Conservation (phyloP, 2,329 filamentous ascomycete species). For the Curvularia sp. region DNA sequence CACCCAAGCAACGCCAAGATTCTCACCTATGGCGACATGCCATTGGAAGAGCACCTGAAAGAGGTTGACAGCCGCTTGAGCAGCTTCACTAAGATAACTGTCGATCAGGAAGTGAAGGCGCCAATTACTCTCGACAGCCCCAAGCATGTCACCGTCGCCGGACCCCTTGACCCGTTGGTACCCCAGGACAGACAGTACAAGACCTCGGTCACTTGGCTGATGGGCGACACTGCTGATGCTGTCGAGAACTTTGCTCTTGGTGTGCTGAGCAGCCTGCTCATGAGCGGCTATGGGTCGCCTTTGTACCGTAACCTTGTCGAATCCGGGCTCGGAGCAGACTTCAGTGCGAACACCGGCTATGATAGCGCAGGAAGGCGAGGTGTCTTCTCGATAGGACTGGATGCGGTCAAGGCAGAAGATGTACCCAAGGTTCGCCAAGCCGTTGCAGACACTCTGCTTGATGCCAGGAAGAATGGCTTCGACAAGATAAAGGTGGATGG, state of each 20-base stretch:
- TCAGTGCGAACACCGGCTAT: conserved; percentile 92
- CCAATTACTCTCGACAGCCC: conserved; percentile 78
- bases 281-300: conserved; percentile 95
- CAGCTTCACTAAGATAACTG: conserved; percentile 73
- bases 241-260: conserved; percentile 88
- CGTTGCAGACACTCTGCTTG: conserved; percentile 74
- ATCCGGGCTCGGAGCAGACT: conserved; percentile 87
- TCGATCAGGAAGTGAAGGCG: conserved; percentile 75
- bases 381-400: conserved; percentile 89
- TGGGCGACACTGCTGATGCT: conserved; percentile 81
- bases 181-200: conserved; percentile 89
- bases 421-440: conserved; percentile 77
- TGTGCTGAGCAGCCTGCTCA: conserved; percentile 80
- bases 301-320: conserved; percentile 90
- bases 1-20: conserved; percentile 97
- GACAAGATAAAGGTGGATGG: conserved; percentile 91
- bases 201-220: conserved; percentile 91
- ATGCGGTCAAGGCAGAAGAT: conserved; percentile 83
- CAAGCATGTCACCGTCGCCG: conserved; percentile 72
- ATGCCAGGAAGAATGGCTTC: conserved; percentile 78
- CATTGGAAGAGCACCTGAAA: conserved; percentile 78
- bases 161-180: conserved; percentile 86
- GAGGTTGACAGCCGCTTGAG: conserved; percentile 79
- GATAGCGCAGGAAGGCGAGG: conserved; percentile 78
- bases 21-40: conserved; percentile 94